Base-by-base conservation (phyloP, 78 protist genomes). In the Dictyostelium intermedium region DNA sequence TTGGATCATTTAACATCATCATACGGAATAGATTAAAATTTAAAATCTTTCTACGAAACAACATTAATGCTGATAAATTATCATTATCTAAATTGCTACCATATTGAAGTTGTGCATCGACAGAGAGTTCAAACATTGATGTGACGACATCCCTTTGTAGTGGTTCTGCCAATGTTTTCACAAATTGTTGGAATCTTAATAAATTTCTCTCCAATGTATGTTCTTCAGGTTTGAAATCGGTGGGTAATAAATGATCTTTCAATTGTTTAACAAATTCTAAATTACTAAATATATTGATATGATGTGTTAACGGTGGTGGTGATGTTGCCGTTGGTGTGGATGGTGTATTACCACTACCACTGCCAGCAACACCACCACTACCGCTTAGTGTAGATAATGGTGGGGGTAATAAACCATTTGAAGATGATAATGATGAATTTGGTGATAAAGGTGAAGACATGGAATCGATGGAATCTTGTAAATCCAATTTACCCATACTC, bases 1-100 rank as follows among this genome's bases (percentile, higher is more conserved):
- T 66, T 34, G 85, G 86, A 69, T 87, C 45, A 6, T 56, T 34
- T 3, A 87, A 35, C 93, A 87, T 87, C 93, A 87, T 78, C 85
- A 87, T 61, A 18, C 85, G 20, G 20, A 87, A 79, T 27, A 80
- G 63, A 32, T 53, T 43, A 34, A 87, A 87, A 78, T 87, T 87
- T 27, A 61, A 78, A 20, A 37, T 87, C 70, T 50, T 87, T 87
- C 72, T 30, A 50, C 45, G 32, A 76, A 20, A 43, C 27, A 61
- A 45, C 60, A 86, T 72, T 61, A 50, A 27, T 18, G 83, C 47
- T n/a, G 30, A 8, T 39, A 20, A 61, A 39, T 60, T 60, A 47
- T 74, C 41, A n/a, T 61, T 23, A 20, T 77, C 34, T 25, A 78
- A 39, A 78, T 78, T 25, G 5, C 45, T 78, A 37, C 50, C 81